Percentiles rank a stretch among this genome's conserved stretches.
These are phyloP conservation scores for Allium sativum DNA, from an alignment of 106 monocot genomes.

Conservation along the genomic window DNA sequence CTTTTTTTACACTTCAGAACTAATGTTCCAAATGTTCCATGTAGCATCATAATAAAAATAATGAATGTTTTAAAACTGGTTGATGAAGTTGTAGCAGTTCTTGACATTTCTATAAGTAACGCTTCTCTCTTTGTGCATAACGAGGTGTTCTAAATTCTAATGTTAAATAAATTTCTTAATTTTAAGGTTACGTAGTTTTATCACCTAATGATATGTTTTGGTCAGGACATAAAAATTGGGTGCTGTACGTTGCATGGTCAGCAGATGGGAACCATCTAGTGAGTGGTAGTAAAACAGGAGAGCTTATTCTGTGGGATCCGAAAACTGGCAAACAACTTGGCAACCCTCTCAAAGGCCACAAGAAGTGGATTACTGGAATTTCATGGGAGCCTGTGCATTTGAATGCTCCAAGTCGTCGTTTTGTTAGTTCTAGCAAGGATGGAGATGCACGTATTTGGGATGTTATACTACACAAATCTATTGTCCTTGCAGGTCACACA, in stretches of 20 bases:
- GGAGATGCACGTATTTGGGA: constrained; percentile 99
- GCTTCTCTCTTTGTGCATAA: too few relatives aligned
- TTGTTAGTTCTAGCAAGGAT: constrained; percentile 98
- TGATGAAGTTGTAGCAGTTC: too few relatives aligned
- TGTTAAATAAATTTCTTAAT: background rate
- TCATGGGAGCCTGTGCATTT: constrained; percentile 96
- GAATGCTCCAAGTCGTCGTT: constrained; percentile 81
- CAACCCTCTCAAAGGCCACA: constrained; percentile 77
- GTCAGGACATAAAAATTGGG: constrained; percentile 97
- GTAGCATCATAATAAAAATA: too few relatives aligned
- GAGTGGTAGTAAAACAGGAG: constrained; percentile 93
- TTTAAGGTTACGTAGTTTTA: background rate
- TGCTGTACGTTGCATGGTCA: constrained; percentile 88
- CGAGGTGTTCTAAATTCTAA: too few relatives aligned
- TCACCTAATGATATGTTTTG: background rate
- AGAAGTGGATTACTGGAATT: constrained; percentile 96
- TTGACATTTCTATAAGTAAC: too few relatives aligned
- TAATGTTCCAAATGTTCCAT: too few relatives aligned
- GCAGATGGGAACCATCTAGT: constrained; percentile 87
- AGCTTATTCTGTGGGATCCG: constrained; percentile 84
- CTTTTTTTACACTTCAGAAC: too few relatives aligned
- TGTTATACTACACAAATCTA: constrained; percentile 48
- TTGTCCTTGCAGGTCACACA: constrained; percentile 81
- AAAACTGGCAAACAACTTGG: constrained; percentile 71
- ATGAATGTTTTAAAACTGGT: too few relatives aligned